Conservation (phyloP, 2,329 filamentous ascomycete species). For the Paradendryphiella salina region DNA sequence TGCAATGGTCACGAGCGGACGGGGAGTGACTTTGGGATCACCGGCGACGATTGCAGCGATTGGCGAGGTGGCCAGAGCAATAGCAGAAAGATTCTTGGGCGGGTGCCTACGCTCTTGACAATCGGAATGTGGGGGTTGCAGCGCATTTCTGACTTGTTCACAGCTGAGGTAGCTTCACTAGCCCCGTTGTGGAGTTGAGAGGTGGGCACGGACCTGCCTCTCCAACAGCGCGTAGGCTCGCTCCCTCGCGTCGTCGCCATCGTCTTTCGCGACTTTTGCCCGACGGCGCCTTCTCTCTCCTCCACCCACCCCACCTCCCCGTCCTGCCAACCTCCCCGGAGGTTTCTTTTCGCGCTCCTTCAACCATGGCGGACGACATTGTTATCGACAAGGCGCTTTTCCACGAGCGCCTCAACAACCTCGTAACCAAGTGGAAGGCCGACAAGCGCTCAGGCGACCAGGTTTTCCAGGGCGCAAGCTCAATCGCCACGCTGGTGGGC, state of each 20-base stretch:
- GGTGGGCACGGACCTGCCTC: slow-evolving; percentile 14
- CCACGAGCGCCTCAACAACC: slow-evolving; percentile 86
- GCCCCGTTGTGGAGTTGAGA: slow-evolving; percentile 8
- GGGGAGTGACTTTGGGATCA: background rate
- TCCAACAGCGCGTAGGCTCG: slow-evolving; percentile 18
- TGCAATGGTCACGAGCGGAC: slow-evolving; percentile 17
- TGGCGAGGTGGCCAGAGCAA: background rate
- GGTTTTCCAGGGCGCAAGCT: slow-evolving; percentile 82
- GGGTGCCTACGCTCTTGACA: background rate
- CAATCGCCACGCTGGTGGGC: slow-evolving; percentile 88
- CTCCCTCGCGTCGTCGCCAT: slow-evolving; percentile 26
- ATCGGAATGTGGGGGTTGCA: background rate
- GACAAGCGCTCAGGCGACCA: slow-evolving; percentile 87
- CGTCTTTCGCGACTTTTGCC: slow-evolving; percentile 31
- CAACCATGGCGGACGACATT: slow-evolving; percentile 69
- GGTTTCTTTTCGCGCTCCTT: slow-evolving; percentile 23
- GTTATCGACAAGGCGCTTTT: slow-evolving; percentile 93
- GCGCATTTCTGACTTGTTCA: background rate
- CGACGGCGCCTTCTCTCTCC: slow-evolving; percentile 20
- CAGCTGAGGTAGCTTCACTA: background rate
- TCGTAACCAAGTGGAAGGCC: slow-evolving; percentile 91
- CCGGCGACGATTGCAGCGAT: background rate
- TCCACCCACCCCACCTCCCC: slow-evolving; percentile 11
- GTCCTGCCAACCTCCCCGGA: slow-evolving; percentile 23
- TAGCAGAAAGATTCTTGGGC: background rate